Percentiles rank a stretch among this genome's conserved stretches.
phyloP scores from a whole-genome alignment of 2,329 filamentous ascomycete genomes.

The Xylaria sp. region DNA sequence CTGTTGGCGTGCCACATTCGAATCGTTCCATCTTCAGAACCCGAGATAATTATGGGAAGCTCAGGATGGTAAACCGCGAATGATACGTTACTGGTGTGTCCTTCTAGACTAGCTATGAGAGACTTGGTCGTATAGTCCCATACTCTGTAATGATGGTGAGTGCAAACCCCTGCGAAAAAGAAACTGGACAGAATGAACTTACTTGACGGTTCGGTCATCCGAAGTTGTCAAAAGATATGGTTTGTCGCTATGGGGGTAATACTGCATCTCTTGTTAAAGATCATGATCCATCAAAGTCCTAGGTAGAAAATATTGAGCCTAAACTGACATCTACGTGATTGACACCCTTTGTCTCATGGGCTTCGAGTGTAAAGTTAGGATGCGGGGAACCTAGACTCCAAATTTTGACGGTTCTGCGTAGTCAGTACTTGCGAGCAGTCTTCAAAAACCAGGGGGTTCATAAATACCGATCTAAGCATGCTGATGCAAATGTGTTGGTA shows the following conservation, averaged over 20 bases:
- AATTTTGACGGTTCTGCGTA: slow-evolving; percentile 85
- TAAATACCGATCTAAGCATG: slow-evolving; percentile 73
- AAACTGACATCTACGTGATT: slow-evolving; percentile 83
- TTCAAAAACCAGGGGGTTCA: neutral
- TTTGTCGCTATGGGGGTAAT: slow-evolving; percentile 75
- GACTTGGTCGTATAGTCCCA: slow-evolving; percentile 99
- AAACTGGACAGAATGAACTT: neutral
- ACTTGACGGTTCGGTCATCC: slow-evolving; percentile 93
- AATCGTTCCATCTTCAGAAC: slow-evolving; percentile 95
- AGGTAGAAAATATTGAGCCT: neutral
- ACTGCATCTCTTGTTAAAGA: slow-evolving; percentile 46
- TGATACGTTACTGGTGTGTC: slow-evolving; percentile 96
- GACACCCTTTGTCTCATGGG: slow-evolving; percentile 95
- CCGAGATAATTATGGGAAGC: slow-evolving; percentile 94
- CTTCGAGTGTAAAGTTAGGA: slow-evolving; percentile 95
- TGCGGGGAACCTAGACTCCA: slow-evolving; percentile 95
- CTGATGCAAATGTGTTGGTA: slow-evolving; percentile 88
- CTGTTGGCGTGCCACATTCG: slow-evolving; percentile 98
- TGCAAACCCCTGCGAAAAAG: neutral
- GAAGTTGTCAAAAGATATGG: slow-evolving; percentile 94
- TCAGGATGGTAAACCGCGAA: slow-evolving; percentile 98
- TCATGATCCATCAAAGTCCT: neutral
- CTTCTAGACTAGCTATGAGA: slow-evolving; percentile 93
- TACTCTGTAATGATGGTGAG: slow-evolving; percentile 50
- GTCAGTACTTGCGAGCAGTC: neutral